A percentile compares a stretch with the other conserved stretches of the same genome.
Evolutionary conservation across 768 basidiomycete species (phyloP).

Genomic region (Strobilomyces echinocephalus): DNA sequence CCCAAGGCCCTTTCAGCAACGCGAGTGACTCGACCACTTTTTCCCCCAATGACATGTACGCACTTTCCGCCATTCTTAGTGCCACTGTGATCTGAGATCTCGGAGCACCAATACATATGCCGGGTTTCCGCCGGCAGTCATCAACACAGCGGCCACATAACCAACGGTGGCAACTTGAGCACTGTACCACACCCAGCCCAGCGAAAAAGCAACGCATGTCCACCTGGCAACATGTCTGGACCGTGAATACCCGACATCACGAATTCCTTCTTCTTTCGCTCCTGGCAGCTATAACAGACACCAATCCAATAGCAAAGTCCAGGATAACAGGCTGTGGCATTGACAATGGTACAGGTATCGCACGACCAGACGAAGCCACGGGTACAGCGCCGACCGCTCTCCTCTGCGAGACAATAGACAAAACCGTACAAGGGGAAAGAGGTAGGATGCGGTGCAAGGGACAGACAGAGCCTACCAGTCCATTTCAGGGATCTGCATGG

Average conservation of each 20-base stretch:
- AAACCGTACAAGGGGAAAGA: not conserved
- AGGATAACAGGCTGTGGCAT: not conserved
- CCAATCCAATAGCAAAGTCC: not conserved
- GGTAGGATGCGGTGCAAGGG: not conserved
- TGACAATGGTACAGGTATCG: not conserved
- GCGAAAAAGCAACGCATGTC: not conserved
- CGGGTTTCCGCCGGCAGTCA: too few relatives aligned
- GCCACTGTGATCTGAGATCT: too few relatives aligned
- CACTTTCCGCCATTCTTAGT: too few relatives aligned
- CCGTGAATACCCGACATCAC: not conserved
- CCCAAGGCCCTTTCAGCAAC: too few relatives aligned
- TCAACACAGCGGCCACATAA: not conserved
- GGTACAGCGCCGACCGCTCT: not conserved
- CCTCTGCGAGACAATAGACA: not conserved
- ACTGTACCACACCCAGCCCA: not conserved
- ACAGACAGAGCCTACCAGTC: not conserved
- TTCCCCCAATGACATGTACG: too few relatives aligned
- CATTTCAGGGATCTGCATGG: not conserved
- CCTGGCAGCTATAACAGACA: not conserved
- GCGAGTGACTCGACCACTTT: too few relatives aligned
- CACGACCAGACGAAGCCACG: not conserved
- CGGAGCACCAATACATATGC: too few relatives aligned
- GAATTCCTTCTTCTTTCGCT: not conserved
- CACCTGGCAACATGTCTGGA: not conserved
- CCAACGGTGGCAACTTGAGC: not conserved